Base-by-base conservation (phyloP, 2,329 filamentous ascomycete species). In the Aspergillus pseudoviridinutans region DNA sequence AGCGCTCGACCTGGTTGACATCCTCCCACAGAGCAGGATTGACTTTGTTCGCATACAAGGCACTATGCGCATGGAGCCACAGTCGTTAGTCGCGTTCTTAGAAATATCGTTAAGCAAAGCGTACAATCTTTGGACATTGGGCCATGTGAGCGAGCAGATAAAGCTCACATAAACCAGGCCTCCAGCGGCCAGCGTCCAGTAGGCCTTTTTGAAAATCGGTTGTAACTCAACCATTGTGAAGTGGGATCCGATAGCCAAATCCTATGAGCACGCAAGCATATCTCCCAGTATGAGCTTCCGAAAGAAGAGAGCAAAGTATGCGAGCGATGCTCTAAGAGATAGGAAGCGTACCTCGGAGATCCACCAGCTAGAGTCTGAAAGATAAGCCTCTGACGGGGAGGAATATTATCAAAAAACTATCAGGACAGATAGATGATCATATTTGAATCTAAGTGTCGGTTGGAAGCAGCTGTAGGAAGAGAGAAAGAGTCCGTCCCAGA, bases 21-120 rank as follows among this genome's bases (percentile, higher is more conserved):
- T 95, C 85, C 63, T 88, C 81, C 83, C 86, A 92, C 71, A 82
- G 85, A 3, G 84, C 80, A 2, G 87, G 88, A 61, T 91, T 87
- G 64, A 96, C 72, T 60, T 88, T 89, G 74, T 97, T 88, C 28
- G 88, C 87, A 71, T 97, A 99, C 5, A 97, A 74, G 25, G 89
- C 87, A 69, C 92, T 95, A 64, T 51, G 41, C 42, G 44, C 9
- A 59, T 56, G 32, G 49, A 38, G 49, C 32, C 59, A 41, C 12
- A 20, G 14, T 38, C 17, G 8, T 29, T 20, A 35, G 53, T 38
- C 12, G 41, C n/a, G 51, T 46, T 55, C 10, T 27, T 17, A 22
- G 7, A 35, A 22, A 27, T 22, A 10, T 17, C 28, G 25, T 12
- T 8, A 25, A 22, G 12, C 20, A 17, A 50, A 32, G 74, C 87